A percentile compares a stretch with the other conserved stretches of the same genome.
These are phyloP conservation scores for Aspergillus pseudotamarii DNA, from an alignment of 2,329 filamentous ascomycete genomes.

Conservation along the genomic window DNA sequence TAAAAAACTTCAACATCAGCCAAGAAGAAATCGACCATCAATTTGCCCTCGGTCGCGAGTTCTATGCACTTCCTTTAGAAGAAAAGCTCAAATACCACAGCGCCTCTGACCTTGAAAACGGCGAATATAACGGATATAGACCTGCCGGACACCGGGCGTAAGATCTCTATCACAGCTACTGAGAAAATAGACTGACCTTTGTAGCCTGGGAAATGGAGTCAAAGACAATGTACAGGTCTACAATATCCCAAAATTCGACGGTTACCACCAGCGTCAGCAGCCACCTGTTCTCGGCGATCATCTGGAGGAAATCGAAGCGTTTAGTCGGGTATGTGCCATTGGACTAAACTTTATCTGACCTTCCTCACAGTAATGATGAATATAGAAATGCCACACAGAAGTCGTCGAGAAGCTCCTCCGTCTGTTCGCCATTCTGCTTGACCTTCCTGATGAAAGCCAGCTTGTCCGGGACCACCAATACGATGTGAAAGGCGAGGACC, in stretches of 20 bases:
- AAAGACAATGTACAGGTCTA: slow-evolving; percentile 62
- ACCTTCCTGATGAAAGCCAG: slow-evolving; percentile 62
- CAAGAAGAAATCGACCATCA: slow-evolving; percentile 64
- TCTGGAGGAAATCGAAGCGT: slow-evolving; percentile 59
- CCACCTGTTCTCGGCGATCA: slow-evolving; percentile 53
- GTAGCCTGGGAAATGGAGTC: slow-evolving; percentile 43
- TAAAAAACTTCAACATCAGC: slow-evolving; percentile 63
- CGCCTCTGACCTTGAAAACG: slow-evolving; percentile 50
- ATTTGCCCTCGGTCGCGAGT: slow-evolving; percentile 62
- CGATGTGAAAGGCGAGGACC: slow-evolving; percentile 60
- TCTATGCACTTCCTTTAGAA: slow-evolving; percentile 59
- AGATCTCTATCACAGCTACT: neutral
- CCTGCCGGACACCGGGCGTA: slow-evolving; percentile 48
- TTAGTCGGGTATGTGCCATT: slow-evolving; percentile 43
- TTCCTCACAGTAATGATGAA: neutral
- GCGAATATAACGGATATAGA: slow-evolving; percentile 61
- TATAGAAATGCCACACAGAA: slow-evolving; percentile 35
- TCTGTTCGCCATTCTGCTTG: slow-evolving; percentile 63
- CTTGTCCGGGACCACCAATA: slow-evolving; percentile 61
- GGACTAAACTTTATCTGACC: too few relatives aligned
- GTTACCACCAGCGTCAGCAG: slow-evolving; percentile 49
- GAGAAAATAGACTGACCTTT: slow-evolving; percentile 15
- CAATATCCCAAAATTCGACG: slow-evolving; percentile 63
- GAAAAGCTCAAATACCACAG: slow-evolving; percentile 62
- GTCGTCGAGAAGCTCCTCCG: slow-evolving; percentile 52